These are phyloP conservation scores for Penicillium sp. DNA, from an alignment of 2,329 filamentous ascomycete genomes.

Conservation along the genomic window DNA sequence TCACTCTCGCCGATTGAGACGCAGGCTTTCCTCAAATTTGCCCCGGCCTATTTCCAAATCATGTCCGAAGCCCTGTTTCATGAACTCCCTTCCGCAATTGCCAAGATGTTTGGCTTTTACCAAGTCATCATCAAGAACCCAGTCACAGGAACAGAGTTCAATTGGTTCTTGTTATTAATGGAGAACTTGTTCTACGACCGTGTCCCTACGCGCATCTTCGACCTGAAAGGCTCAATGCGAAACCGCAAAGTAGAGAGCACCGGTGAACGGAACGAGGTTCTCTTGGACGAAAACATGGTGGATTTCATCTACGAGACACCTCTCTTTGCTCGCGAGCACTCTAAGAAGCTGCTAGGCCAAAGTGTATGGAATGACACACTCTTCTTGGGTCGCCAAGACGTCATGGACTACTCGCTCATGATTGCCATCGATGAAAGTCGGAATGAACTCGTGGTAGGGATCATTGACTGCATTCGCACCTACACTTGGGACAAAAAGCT, in stretches of 20 bases:
- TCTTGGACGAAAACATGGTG: constrained; percentile 96
- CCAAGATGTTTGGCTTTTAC: constrained; percentile 98
- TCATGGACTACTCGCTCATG: constrained; percentile 99
- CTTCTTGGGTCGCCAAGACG: constrained; percentile 86
- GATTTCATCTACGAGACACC: constrained; percentile 98
- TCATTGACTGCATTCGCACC: constrained; percentile 95
- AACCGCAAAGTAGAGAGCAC: constrained; percentile 96
- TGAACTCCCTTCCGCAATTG: constrained; percentile 88
- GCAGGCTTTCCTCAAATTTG: constrained; percentile 86
- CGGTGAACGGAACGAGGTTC: constrained; percentile 88
- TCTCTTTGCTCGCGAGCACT: constrained; percentile 88
- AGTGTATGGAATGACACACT: constrained; percentile 97
- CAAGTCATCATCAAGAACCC: constrained; percentile 96
- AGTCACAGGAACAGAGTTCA: constrained; percentile 80
- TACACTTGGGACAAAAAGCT: constrained; percentile 99
- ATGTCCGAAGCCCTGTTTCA: constrained; percentile 96
- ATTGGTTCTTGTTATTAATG: constrained; percentile 88
- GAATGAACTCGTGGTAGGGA: constrained; percentile 89
- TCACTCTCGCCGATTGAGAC: constrained; percentile 85
- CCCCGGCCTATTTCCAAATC: constrained; percentile 92
- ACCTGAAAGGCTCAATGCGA: constrained; percentile 95
- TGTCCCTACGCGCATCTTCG: constrained; percentile 78
- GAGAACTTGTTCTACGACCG: constrained; percentile 98
- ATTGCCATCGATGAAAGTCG: constrained; percentile 85
- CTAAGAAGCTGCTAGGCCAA: constrained; percentile 81